These are phyloP conservation scores for Ceratocystis papillata DNA, from an alignment of 2,329 filamentous ascomycete genomes.

Conservation along the genomic window DNA sequence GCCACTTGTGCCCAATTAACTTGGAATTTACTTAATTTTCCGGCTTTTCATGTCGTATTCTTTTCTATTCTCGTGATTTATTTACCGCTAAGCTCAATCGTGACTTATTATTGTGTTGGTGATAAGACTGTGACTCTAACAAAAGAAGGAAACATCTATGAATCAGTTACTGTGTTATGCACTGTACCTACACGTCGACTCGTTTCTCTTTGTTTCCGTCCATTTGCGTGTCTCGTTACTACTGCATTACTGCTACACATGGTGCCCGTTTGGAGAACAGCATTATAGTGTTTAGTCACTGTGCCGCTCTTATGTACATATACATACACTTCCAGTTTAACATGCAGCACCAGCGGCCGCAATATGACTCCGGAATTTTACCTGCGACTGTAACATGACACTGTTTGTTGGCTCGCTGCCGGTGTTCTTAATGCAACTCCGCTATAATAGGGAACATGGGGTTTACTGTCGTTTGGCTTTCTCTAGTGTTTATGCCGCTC, in stretches of 20 bases:
- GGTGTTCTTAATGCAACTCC: background rate
- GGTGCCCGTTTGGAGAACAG: background rate
- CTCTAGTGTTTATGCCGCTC: background rate
- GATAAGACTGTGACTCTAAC: too few relatives aligned
- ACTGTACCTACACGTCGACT: too few relatives aligned
- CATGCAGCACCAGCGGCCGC: conserved; percentile 2
- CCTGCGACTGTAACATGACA: conserved; percentile 1
- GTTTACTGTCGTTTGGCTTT: background rate
- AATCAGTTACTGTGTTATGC: too few relatives aligned
- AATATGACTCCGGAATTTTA: background rate
- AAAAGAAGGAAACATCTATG: too few relatives aligned
- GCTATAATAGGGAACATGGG: conserved; percentile 7
- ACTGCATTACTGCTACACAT: background rate
- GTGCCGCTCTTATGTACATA: background rate
- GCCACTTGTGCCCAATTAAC: too few relatives aligned
- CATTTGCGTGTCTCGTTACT: background rate
- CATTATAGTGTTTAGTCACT: background rate
- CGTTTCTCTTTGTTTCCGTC: background rate
- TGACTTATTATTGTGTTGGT: too few relatives aligned
- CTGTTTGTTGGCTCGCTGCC: background rate
- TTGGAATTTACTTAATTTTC: too few relatives aligned
- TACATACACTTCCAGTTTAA: background rate
- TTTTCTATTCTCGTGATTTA: too few relatives aligned
- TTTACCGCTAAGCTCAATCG: too few relatives aligned
- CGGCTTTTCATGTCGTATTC: too few relatives aligned